Evolutionary conservation across 2,329 filamentous ascomycete genomes (phyloP).

Genomic region (Colletotrichum sp.): DNA sequence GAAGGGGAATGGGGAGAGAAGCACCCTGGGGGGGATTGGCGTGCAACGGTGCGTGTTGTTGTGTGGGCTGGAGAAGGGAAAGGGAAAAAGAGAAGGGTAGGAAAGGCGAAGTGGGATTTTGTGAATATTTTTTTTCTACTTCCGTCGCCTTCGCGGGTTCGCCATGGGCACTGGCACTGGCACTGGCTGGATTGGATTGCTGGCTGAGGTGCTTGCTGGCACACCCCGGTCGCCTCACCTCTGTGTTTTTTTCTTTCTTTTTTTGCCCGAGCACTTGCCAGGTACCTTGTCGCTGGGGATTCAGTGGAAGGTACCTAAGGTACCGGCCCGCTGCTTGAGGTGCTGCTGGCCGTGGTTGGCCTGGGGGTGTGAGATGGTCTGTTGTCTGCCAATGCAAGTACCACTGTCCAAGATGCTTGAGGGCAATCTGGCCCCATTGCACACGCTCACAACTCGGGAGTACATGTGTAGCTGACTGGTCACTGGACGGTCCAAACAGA

Average conservation of each 20-base stretch:
- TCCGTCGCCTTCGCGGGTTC: conserved; percentile 11
- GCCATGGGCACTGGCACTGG: conserved; percentile 4
- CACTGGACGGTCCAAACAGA: neutral
- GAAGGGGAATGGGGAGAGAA: conserved; percentile 33
- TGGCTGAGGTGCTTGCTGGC: neutral
- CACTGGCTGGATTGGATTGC: neutral
- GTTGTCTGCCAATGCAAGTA: neutral
- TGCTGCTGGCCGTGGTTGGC: neutral
- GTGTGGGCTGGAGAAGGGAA: conserved; percentile 24
- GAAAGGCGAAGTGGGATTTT: conserved; percentile 20
- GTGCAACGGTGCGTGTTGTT: conserved; percentile 44
- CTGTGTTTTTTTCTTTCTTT: neutral
- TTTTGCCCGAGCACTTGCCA: conserved; percentile 4
- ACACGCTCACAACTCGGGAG: neutral
- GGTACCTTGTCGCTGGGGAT: neutral
- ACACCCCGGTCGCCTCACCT: conserved; percentile 1
- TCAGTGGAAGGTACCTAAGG: neutral
- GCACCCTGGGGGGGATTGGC: conserved; percentile 49
- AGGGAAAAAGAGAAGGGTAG: conserved; percentile 16
- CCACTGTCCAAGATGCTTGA: neutral
- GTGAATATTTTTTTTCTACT: conserved; percentile 21
- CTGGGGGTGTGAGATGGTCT: neutral
- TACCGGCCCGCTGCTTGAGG: neutral
- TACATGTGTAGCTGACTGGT: neutral
- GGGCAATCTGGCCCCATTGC: neutral